Conservation (phyloP, 306 rosid genomes). For the Inga oerstediana region DNA sequence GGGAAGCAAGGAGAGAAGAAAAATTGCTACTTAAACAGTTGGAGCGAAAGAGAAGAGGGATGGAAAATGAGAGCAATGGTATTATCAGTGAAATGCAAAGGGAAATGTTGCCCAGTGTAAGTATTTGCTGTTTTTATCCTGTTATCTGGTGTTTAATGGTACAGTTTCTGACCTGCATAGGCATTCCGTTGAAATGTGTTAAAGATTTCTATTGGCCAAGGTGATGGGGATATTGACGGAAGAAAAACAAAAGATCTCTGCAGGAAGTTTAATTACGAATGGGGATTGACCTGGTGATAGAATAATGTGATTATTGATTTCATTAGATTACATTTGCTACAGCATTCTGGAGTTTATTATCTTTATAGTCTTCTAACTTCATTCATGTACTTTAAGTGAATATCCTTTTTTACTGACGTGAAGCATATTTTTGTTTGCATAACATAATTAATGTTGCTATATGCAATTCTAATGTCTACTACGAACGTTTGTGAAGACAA, state of each 20-base stretch:
- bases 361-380: not conserved
- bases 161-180: constrained; percentile 6
- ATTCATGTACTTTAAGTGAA: too few relatives aligned
- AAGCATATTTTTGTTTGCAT: too few relatives aligned
- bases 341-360: not conserved
- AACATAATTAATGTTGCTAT: too few relatives aligned
- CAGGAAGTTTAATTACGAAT: constrained; percentile 4
- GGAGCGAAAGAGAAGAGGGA: constrained; percentile 66
- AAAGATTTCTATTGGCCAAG: constrained; percentile 22
- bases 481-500: too few relatives aligned
- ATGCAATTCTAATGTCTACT: too few relatives aligned
- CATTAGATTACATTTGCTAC: constrained; percentile 4
- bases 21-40: constrained; percentile 68
- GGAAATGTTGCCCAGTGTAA: constrained; percentile 60
- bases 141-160: constrained; percentile 6
- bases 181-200: not conserved
- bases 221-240: not conserved
- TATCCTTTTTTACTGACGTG: too few relatives aligned
- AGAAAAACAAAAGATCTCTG: constrained; percentile 9
- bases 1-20: constrained; percentile 67
- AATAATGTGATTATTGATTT: not conserved
- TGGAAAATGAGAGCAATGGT: constrained; percentile 68
- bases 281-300: constrained; percentile 6
- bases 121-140: constrained; percentile 32
- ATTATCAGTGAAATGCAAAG: constrained; percentile 50